These are phyloP conservation scores for Lasiosphaeriaceae sp. DNA, from an alignment of 495 filamentous ascomycete species.

Conservation along the genomic window DNA sequence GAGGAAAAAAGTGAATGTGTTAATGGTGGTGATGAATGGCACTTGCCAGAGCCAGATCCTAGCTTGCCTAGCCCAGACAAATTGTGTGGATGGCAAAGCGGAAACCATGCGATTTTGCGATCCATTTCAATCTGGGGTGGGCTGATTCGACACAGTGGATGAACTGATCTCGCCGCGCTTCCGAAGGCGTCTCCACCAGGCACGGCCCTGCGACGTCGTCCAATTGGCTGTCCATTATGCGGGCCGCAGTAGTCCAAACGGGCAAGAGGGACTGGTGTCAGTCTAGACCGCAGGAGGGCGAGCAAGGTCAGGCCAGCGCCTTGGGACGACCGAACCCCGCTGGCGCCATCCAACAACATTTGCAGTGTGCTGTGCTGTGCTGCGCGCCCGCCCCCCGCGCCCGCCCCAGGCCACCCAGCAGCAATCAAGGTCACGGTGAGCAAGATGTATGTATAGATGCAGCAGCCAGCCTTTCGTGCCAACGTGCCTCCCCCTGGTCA, in stretches of 20 bases:
- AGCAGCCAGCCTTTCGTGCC: no score
- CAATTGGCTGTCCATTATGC: conserved; percentile 15
- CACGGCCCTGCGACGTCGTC: not conserved
- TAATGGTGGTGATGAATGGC: no score
- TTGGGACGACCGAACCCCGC: conserved; percentile 8
- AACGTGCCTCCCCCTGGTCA: no score
- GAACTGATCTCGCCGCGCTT: conserved; percentile 24
- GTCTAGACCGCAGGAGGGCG: conserved; percentile 19
- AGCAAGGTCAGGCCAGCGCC: conserved; percentile 19
- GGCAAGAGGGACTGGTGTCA: not conserved
- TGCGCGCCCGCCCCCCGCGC: no score
- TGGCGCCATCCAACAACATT: conserved; percentile 14
- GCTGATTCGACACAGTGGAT: conserved; percentile 29
- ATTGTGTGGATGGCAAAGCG: conserved; percentile 2
- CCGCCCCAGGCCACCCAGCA: no score
- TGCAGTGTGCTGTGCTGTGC: not conserved
- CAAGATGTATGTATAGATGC: no score
- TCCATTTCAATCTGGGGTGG: conserved; percentile 19
- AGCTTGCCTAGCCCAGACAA: not conserved
- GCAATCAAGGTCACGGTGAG: no score
- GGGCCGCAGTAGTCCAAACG: conserved; percentile 15
- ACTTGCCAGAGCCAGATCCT: no score
- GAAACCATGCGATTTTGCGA: conserved; percentile 22
- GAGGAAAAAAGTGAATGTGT: not conserved
- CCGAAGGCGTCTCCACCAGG: conserved; percentile 14